phyloP scores from a whole-genome alignment of 2,329 filamentous ascomycete species.

The Berkeleyomyces rouxiae region DNA sequence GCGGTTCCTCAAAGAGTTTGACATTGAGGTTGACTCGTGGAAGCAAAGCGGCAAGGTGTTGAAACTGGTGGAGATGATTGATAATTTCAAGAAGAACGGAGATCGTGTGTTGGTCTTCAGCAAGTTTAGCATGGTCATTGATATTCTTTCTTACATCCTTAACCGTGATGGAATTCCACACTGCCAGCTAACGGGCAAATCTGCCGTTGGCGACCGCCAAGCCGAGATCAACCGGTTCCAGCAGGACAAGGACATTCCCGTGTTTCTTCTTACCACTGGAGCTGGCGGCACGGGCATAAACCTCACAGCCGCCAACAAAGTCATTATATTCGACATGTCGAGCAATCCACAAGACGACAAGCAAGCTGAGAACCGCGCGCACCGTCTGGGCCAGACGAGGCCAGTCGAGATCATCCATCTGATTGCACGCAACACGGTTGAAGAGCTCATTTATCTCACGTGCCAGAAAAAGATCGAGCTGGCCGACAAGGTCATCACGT shows the following conservation, averaged over 20 bases:
- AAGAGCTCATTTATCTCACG: conserved; percentile 82
- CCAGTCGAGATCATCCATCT: conserved; percentile 83
- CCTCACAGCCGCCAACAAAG: conserved; percentile 86
- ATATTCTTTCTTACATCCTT: conserved; percentile 74
- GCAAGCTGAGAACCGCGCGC: conserved; percentile 94
- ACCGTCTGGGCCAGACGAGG: conserved; percentile 79
- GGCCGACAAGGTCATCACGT: conserved; percentile 46
- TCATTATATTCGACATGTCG: conserved; percentile 91
- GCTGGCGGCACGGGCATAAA: conserved; percentile 97
- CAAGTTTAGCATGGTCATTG: conserved; percentile 80
- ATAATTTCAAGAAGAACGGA: conserved; percentile 57
- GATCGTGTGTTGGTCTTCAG: conserved; percentile 84
- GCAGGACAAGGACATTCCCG: conserved; percentile 56
- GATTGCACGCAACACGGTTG: conserved; percentile 66
- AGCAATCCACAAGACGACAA: conserved; percentile 97
- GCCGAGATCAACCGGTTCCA: conserved; percentile 79
- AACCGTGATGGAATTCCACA: conserved; percentile 56
- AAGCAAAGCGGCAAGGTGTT: conserved; percentile 67
- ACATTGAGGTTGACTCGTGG: conserved; percentile 36
- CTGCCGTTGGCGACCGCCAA: conserved; percentile 68
- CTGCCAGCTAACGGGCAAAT: conserved; percentile 73
- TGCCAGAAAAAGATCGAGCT: conserved; percentile 87
- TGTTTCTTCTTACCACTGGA: conserved; percentile 85
- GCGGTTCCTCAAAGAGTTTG: conserved; percentile 33
- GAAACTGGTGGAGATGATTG: conserved; percentile 59